Base-by-base conservation (phyloP, 1,284 basidiomycete genomes). In the Gymnopus androsaceus region DNA sequence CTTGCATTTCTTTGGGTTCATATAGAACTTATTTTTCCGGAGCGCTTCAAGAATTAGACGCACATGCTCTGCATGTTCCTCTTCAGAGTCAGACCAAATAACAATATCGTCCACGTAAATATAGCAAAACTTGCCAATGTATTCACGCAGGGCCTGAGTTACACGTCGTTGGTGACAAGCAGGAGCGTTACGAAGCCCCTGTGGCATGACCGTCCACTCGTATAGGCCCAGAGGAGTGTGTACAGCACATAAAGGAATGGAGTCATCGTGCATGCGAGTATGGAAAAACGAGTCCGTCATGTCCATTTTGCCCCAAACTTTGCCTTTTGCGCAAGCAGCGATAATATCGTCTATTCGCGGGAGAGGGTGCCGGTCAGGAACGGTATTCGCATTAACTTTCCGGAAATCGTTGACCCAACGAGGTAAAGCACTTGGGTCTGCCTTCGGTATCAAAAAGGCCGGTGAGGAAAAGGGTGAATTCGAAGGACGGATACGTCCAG, bases 371-470 rank as follows among this genome's bases (percentile, higher is more conserved):
- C 54, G n/a, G 51, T 73, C 69, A 5, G 64, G 63, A 0, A 72
- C 57, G 1, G 70, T 75, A 62, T 75, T 74, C 0, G 36, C 55
- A 57, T 76, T 76, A 0, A 73, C 51, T 7, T 63, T 28, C 1
- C 67, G 60, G 48, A 67, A 73, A 58, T 75, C 69, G 37, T 73
- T 74, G 0, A 73, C 72, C 72, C 68, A 73, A 0, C 68, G 61
- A 0, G 72, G 70, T 6, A 63, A 23, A 0, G 60, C 72, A 0
- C 56, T 62, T 0, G 68, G 69, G 48, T 75, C 70, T 1, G 68
- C 17, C 54, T 75, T 74, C 0, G 70, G 70, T 1, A 73, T 63
- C 12, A 74, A 50, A 47, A 72, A 74, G 11, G 61, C 60, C 1
- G 68, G 71, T 0, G 69, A 73, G 0, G 64, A 58, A 46, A 66